A percentile compares a stretch with the other conserved stretches of the same genome.
phyloP scores from a whole-genome alignment of 2,329 filamentous ascomycete genomes.

The Colletotrichum endophyticum region DNA sequence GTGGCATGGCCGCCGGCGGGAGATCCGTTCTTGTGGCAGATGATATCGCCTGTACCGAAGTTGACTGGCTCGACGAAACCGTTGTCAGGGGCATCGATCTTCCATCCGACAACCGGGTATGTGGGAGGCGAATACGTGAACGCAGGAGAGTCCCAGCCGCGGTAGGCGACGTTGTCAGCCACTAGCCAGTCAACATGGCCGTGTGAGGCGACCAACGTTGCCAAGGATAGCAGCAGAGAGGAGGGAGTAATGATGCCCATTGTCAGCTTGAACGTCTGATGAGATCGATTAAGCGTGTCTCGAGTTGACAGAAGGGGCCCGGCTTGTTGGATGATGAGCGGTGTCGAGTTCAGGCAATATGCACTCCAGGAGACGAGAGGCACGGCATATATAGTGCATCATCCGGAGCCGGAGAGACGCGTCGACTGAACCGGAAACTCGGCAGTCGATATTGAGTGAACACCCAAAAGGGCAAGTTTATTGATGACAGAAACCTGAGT shows the following conservation, averaged over 20 bases:
- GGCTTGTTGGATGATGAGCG: neutral
- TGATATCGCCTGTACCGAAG: constrained; percentile 45
- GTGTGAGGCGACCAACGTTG: constrained; percentile 29
- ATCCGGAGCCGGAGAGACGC: neutral
- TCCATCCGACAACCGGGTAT: constrained; percentile 33
- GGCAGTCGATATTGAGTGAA: neutral
- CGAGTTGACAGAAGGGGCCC: neutral
- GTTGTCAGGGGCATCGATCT: constrained; percentile 39
- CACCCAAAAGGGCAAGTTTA: neutral
- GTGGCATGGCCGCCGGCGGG: constrained; percentile 42
- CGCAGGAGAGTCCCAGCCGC: constrained; percentile 47
- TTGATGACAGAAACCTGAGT: neutral
- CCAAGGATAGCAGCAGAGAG: constrained; percentile 24
- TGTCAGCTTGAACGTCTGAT: neutral
- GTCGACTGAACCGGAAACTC: neutral
- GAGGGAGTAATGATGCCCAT: constrained; percentile 9
- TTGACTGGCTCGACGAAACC: constrained; percentile 50
- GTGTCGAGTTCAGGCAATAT: constrained; percentile 14
- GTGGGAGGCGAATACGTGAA: constrained; percentile 25
- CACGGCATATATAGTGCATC: constrained; percentile 12
- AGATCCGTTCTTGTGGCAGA: constrained; percentile 45
- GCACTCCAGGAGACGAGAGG: neutral
- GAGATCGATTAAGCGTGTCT: neutral
- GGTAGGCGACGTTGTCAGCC: constrained; percentile 34
- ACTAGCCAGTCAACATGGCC: constrained; percentile 36